Conservation (phyloP, 257 asterid genomes). For the Solanum stenotomum region DNA sequence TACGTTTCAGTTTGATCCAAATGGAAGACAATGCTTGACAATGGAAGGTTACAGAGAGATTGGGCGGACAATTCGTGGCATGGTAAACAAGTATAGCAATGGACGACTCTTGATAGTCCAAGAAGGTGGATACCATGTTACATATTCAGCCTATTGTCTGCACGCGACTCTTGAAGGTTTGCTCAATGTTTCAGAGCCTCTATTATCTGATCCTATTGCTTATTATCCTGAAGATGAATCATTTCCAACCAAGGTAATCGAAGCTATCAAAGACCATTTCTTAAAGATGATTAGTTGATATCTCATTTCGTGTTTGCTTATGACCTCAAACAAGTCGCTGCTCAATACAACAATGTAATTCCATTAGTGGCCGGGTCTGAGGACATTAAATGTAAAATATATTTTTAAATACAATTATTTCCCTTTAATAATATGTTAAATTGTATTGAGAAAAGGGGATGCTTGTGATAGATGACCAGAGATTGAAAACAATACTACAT, state of each 20-base stretch:
- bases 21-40: constrained; percentile 93
- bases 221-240: constrained; percentile 76
- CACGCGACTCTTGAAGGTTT: constrained; percentile 88
- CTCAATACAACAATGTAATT: not conserved
- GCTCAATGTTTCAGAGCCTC: constrained; percentile 41
- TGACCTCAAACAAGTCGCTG: not conserved
- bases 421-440: not conserved
- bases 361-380: not conserved
- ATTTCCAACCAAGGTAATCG: constrained; percentile 26
- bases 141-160: constrained; percentile 83
- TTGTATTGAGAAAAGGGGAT: not conserved
- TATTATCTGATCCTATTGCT: constrained; percentile 72
- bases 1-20: constrained; percentile 74
- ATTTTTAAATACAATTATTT: not conserved
- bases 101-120: constrained; percentile 76
- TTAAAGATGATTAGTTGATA: constrained; percentile 12
- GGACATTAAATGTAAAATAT: not conserved
- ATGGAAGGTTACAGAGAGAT: constrained; percentile 80
- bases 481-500: not conserved
- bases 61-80: constrained; percentile 43
- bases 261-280: constrained; percentile 51
- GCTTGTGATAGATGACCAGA: not conserved
- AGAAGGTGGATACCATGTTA: constrained; percentile 94
- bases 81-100: constrained; percentile 47
- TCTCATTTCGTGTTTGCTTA: not conserved